phyloP scores from a whole-genome alignment of 768 basidiomycete species.

The Polyporus arcularius region DNA sequence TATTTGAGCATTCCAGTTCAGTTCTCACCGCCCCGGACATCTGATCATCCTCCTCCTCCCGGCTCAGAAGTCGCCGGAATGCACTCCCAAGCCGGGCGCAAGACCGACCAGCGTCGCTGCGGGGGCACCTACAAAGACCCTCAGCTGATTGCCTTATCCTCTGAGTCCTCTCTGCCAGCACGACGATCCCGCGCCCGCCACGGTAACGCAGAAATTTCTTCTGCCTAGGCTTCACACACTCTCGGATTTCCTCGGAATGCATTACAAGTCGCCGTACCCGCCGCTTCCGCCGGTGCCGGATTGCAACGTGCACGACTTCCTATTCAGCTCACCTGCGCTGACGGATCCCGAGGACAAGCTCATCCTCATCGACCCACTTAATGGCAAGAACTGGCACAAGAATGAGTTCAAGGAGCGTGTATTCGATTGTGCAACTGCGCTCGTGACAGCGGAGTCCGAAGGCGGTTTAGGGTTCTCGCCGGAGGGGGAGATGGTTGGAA shows the following conservation, averaged over 20 bases:
- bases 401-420: conserved; percentile 54
- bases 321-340: conserved; percentile 55
- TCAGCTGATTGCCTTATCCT: too few species aligned
- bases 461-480: conserved; percentile 60
- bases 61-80: conserved; percentile 14
- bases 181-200: too few species aligned
- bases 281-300: conserved; percentile 50
- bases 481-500: conserved; percentile 62
- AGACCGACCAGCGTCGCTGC: too few species aligned
- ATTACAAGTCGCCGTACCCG: conserved; percentile 58
- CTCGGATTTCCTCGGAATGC: conserved; percentile 38
- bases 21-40: not conserved
- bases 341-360: conserved; percentile 42
- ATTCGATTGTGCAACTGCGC: conserved; percentile 55
- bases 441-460: conserved; percentile 38
- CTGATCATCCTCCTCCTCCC: conserved; percentile 8
- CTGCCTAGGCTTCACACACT: not conserved
- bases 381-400: conserved; percentile 47
- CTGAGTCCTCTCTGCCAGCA: too few species aligned
- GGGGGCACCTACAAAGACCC: not conserved
- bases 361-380: conserved; percentile 55
- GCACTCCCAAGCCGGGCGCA: not conserved
- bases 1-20: not conserved
- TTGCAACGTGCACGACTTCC: conserved; percentile 54
- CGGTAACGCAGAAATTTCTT: not conserved